These are phyloP conservation scores for Magnusiomyces sp. DNA, from an alignment of 1,139 yeast genomes.

Conservation along the genomic window DNA sequence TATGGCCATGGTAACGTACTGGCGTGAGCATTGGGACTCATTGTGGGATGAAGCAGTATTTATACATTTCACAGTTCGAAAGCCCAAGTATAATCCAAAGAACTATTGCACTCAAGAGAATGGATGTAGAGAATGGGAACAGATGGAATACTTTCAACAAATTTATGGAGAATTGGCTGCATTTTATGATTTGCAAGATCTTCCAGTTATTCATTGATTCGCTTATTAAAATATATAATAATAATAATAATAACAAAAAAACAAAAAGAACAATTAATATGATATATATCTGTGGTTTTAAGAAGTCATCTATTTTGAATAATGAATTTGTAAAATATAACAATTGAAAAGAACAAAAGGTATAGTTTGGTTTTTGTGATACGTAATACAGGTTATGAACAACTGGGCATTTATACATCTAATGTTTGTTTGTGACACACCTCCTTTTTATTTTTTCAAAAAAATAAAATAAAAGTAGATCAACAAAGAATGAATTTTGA, in stretches of 20 bases:
- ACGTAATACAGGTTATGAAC: too few species aligned
- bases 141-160: constrained; percentile 19
- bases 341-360: too few species aligned
- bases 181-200: constrained; percentile 17
- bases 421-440: too few species aligned
- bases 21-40: constrained; percentile 18
- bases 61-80: constrained; percentile 18
- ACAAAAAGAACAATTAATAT: too few species aligned
- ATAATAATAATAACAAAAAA: neutral
- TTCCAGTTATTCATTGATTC: constrained; percentile 17
- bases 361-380: too few species aligned
- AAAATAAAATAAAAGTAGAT: too few species aligned
- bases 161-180: constrained; percentile 20
- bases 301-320: too few species aligned
- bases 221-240: neutral
- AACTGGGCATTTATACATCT: too few species aligned
- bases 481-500: too few species aligned
- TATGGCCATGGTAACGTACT: constrained; percentile 18
- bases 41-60: constrained; percentile 23
- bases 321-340: too few species aligned
- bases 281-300: too few species aligned
- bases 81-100: constrained; percentile 5
- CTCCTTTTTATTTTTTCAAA: too few species aligned
- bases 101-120: constrained; percentile 9
- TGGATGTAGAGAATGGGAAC: constrained; percentile 17